These are phyloP conservation scores for Penicillium paxilli DNA, from an alignment of 495 filamentous ascomycete genomes.

Conservation along the genomic window DNA sequence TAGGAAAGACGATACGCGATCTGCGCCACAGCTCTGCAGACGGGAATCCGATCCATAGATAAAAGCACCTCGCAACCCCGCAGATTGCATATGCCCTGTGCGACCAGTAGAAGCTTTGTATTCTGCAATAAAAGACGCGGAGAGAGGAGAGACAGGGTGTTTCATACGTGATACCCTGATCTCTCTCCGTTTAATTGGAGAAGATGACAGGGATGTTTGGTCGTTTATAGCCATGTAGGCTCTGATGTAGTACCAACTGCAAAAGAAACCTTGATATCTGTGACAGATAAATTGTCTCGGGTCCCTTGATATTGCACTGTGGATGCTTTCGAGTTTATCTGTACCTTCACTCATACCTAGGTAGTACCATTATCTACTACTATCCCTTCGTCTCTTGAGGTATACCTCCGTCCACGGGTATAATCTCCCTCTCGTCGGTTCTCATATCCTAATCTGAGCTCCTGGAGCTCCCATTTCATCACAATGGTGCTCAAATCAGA, in stretches of 20 bases:
- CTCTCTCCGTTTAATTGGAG: neutral
- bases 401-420: too few species aligned
- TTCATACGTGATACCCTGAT: neutral
- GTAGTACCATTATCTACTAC: neutral
- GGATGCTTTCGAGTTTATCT: too few species aligned
- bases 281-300: neutral
- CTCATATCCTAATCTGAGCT: too few species aligned
- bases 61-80: neutral
- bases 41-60: neutral
- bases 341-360: too few species aligned
- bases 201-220: neutral
- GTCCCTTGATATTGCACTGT: neutral
- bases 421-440: too few species aligned
- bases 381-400: too few species aligned
- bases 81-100: neutral
- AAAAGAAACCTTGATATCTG: neutral
- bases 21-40: slow-evolving; percentile 1
- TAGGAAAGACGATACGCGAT: neutral
- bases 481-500: neutral
- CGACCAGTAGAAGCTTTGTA: neutral
- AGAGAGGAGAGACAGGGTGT: neutral
- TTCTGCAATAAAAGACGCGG: neutral
- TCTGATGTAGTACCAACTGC: neutral
- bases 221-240: neutral
- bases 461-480: neutral